phyloP scores from a whole-genome alignment of 176 grass and related monocot genomes.

The Zoysia japonica region DNA sequence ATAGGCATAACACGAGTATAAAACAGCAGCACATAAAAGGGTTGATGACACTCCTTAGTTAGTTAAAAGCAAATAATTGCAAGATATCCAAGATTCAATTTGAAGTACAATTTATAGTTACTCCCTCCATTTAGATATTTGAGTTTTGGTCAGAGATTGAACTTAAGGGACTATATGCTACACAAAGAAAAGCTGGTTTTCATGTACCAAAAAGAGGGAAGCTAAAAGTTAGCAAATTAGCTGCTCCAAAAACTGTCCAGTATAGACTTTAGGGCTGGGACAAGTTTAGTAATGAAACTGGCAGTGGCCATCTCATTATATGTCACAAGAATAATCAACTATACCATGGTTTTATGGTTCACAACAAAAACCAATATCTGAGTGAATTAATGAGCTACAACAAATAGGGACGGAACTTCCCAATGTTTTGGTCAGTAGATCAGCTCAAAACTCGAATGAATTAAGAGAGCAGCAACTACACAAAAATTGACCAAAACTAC shows the following conservation, averaged over 20 bases:
- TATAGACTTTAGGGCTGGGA: neutral
- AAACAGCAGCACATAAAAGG: constrained; percentile 4
- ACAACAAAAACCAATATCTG: neutral
- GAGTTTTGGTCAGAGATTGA: neutral
- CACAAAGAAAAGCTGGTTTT: neutral
- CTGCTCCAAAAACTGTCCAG: neutral
- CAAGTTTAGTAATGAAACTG: neutral
- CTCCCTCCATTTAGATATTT: neutral
- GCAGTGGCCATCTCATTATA: neutral
- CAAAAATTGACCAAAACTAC: neutral
- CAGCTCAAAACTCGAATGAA: neutral
- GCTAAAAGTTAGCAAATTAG: neutral
- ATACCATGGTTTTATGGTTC: neutral
- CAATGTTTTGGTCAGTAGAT: neutral
- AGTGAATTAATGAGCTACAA: neutral
- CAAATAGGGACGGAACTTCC: no score
- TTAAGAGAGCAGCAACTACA: no score
- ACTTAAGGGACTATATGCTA: neutral
- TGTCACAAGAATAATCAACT: constrained; percentile 13
- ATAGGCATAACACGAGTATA: constrained; percentile 10
- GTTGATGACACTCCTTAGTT: neutral
- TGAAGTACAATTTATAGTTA: neutral
- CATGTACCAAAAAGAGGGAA: neutral
- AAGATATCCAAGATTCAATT: constrained; percentile 7
- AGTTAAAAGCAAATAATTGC: constrained; percentile 1